A percentile compares a stretch with the other conserved stretches of the same genome.
Conservation (phyloP, 805 yeast genomes). For the Cyberlindnera subsufficiens region DNA sequence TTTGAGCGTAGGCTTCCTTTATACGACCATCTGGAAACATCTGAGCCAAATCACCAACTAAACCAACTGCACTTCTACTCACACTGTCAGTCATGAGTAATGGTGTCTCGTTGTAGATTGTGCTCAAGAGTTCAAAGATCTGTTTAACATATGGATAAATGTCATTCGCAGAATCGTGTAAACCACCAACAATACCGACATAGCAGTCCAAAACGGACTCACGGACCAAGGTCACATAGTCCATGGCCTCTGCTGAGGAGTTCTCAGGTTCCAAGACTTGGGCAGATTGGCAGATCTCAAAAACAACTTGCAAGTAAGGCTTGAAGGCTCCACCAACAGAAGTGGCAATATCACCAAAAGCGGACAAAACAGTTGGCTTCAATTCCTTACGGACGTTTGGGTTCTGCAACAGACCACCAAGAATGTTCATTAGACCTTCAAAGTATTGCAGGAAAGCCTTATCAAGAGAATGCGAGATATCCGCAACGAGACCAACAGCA, state of each 20-base stretch:
- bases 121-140: conserved; percentile 63
- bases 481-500: conserved; percentile 94
- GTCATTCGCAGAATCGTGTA: conserved; percentile 60
- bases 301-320: conserved; percentile 73
- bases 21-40: conserved; percentile 79
- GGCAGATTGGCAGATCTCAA: conserved; percentile 69
- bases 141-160: conserved; percentile 60
- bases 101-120: conserved; percentile 52
- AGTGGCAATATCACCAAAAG: conserved; percentile 94
- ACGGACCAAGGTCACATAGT: conserved; percentile 63
- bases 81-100: conserved; percentile 62
- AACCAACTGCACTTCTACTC: conserved; percentile 80
- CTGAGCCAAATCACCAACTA: conserved; percentile 88
- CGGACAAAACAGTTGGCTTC: conserved; percentile 82
- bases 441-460: conserved; percentile 66
- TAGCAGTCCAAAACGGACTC: conserved; percentile 94
- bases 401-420: conserved; percentile 68
- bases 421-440: conserved; percentile 73
- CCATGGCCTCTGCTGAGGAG: conserved; percentile 65
- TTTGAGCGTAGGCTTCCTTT: conserved; percentile 57
- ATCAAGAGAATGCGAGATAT: conserved; percentile 85
- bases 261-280: conserved; percentile 60
- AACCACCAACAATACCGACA: conserved; percentile 93
- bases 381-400: conserved; percentile 70
- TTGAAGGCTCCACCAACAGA: conserved; percentile 74